phyloP scores from a whole-genome alignment of 495 filamentous ascomycete species.

The Aspergillus sclerotiicarbonarius region DNA sequence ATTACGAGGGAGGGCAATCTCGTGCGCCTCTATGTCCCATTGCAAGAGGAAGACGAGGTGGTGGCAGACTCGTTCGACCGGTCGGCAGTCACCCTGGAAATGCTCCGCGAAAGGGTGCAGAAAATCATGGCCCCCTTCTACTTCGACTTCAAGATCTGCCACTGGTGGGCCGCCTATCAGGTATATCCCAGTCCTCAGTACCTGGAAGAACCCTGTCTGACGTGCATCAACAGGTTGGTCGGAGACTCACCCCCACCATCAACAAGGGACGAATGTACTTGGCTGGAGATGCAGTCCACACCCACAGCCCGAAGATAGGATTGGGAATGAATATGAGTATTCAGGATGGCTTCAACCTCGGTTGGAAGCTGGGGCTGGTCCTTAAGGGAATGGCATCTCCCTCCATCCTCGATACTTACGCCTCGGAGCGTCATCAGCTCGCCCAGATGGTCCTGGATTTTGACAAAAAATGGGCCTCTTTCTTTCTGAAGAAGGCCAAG shows the following conservation, averaged over 20 bases:
- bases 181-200: slow-evolving; percentile 31
- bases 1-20: slow-evolving; percentile 67
- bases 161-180: slow-evolving; percentile 58
- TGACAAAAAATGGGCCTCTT: slow-evolving; percentile 43
- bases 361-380: slow-evolving; percentile 75
- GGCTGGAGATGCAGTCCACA: slow-evolving; percentile 79
- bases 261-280: slow-evolving; percentile 71
- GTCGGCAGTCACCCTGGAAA: slow-evolving; percentile 56
- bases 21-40: slow-evolving; percentile 68
- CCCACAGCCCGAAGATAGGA: slow-evolving; percentile 79
- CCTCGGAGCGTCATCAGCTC: slow-evolving; percentile 64
- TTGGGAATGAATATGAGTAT: slow-evolving; percentile 86
- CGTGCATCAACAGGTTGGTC: slow-evolving; percentile 38
- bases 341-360: slow-evolving; percentile 71
- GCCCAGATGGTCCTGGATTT: slow-evolving; percentile 71
- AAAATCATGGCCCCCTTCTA: slow-evolving; percentile 60
- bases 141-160: slow-evolving; percentile 57
- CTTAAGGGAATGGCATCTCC: slow-evolving; percentile 56
- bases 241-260: slow-evolving; percentile 68
- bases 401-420: slow-evolving; percentile 66
- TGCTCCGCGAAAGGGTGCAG: slow-evolving; percentile 58
- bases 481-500: slow-evolving; percentile 19
- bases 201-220: background rate
- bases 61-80: slow-evolving; percentile 36
- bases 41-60: slow-evolving; percentile 36